A percentile compares a stretch with the other conserved stretches of the same genome.
Conservation (phyloP, 306 rosid genomes). For the Glycine latifolia region DNA sequence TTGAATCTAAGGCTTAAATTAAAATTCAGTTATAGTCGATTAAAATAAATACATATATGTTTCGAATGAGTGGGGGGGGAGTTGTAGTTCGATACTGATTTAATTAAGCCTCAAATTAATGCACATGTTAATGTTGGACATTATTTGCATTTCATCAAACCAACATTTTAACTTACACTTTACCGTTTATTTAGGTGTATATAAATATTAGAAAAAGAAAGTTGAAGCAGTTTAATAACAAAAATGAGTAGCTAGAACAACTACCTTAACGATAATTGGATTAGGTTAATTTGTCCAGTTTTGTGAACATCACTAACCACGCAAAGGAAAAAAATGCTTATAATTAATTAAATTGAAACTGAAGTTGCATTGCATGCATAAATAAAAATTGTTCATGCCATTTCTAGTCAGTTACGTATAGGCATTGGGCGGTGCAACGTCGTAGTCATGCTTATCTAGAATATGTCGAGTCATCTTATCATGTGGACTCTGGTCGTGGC, state of each 20-base stretch:
- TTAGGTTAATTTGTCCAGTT: neutral
- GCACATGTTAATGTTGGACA: neutral
- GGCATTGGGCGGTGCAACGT: constrained; percentile 43
- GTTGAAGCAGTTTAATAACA: neutral
- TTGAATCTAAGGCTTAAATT: neutral
- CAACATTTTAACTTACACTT: neutral
- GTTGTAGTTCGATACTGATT: neutral
- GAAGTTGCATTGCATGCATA: neutral
- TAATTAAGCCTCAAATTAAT: neutral
- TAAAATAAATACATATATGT: constrained; percentile 1
- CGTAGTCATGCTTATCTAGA: neutral
- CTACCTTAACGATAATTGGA: constrained; percentile 24
- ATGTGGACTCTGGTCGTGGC: constrained; percentile 5
- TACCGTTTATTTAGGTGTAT: neutral
- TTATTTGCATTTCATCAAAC: neutral
- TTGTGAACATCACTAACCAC: constrained; percentile 7
- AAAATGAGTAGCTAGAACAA: constrained; percentile 35
- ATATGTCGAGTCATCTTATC: constrained; percentile 37
- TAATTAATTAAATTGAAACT: neutral
- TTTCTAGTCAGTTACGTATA: neutral
- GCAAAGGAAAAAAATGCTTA: neutral
- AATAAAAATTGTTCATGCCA: constrained; percentile 35
- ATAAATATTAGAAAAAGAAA: neutral
- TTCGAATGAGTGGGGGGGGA: neutral
- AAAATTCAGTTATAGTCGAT: neutral